Evolutionary conservation across 306 rosid genomes (phyloP).

Genomic region (Inga laurina): DNA sequence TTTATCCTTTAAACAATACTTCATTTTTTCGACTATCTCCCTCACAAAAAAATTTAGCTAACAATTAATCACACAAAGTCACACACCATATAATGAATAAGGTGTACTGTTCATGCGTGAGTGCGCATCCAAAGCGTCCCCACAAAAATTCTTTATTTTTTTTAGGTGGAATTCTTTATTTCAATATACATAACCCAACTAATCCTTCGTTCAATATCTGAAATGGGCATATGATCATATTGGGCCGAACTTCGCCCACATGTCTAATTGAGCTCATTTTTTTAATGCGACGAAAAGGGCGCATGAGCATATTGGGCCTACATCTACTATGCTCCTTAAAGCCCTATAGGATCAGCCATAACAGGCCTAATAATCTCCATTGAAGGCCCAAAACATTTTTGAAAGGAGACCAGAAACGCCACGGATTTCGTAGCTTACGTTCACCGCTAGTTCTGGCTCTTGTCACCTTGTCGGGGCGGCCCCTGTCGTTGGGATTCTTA

Average conservation of each 20-base stretch:
- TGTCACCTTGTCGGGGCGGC: neutral
- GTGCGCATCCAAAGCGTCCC: neutral
- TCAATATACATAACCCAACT: neutral
- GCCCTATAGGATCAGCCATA: neutral
- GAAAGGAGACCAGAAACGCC: neutral
- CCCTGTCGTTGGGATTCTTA: neutral
- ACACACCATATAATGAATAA: neutral
- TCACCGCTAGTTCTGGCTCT: too few species aligned
- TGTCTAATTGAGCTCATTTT: neutral
- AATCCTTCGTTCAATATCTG: neutral
- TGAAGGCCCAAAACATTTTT: neutral
- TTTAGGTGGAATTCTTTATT: too few species aligned
- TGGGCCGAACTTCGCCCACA: too few species aligned
- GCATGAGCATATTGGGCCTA: too few species aligned
- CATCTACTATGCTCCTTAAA: too few species aligned
- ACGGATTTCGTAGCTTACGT: too few species aligned
- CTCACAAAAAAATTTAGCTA: neutral
- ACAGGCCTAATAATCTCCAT: neutral
- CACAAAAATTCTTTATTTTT: neutral
- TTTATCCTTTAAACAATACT: neutral
- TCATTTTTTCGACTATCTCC: conserved; percentile 1
- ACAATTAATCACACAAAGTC: neutral
- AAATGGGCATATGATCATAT: too few species aligned
- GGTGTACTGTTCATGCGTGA: neutral
- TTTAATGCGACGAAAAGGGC: too few species aligned